Percentiles rank a stretch among this genome's conserved stretches.
Evolutionary conservation across 2,329 filamentous ascomycete species (phyloP).

Genomic region (Ceratocystis albifundus): DNA sequence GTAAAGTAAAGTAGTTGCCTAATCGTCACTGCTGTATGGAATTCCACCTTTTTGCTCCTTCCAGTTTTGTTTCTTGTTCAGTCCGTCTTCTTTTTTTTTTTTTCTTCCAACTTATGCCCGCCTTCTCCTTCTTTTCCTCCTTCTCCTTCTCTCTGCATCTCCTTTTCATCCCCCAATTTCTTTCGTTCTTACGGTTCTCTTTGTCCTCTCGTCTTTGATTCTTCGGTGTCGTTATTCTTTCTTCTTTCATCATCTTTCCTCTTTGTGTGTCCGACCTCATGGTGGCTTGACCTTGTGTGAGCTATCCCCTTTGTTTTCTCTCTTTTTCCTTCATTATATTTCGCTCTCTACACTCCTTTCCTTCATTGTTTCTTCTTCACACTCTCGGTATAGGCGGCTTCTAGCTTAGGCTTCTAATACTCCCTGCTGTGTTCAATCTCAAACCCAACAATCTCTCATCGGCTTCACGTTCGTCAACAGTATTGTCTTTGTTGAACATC

Average conservation of each 20-base stretch:
- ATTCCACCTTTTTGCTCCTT: neutral
- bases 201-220: neutral
- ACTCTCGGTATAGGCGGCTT: neutral
- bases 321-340: neutral
- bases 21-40: neutral
- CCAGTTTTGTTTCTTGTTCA: constrained; percentile 9
- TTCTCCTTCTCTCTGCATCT: constrained; percentile 3
- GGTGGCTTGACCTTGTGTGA: neutral
- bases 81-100: neutral
- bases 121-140: neutral
- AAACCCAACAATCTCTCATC: neutral
- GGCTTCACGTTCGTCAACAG: neutral
- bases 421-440: neutral
- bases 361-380: neutral
- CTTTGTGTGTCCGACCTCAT: neutral
- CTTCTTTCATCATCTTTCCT: neutral
- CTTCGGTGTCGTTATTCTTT: neutral
- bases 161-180: neutral
- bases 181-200: neutral
- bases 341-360: neutral
- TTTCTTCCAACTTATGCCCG: neutral
- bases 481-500: neutral
- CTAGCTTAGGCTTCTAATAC: neutral
- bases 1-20: constrained; percentile 5
- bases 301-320: neutral